phyloP scores from a whole-genome alignment of 78 protist species.

The Paratrimastix pyriformis region DNA sequence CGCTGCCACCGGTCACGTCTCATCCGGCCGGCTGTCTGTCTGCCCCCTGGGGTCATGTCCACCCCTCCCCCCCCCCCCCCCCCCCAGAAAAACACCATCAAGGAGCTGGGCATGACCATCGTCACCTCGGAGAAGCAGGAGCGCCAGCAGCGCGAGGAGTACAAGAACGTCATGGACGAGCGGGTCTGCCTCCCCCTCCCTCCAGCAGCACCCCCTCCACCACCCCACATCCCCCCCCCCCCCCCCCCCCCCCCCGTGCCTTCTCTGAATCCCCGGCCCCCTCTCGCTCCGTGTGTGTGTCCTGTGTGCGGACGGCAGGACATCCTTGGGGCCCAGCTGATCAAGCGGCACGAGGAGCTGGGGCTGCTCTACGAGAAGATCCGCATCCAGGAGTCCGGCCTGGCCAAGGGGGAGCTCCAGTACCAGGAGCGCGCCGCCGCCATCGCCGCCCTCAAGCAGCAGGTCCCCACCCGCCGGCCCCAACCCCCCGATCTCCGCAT shows the following conservation, averaged over 20 bases:
- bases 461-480: no score
- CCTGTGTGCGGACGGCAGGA: no score
- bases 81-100: slow-evolving; percentile 44
- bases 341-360: slow-evolving; percentile 82
- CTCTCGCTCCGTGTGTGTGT: no score
- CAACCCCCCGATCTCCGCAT: no score
- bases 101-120: slow-evolving; percentile 51
- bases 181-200: no score
- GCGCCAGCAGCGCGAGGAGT: slow-evolving; percentile 52
- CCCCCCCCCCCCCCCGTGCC: no score
- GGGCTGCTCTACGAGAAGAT: slow-evolving; percentile 79
- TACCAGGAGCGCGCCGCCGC: slow-evolving; percentile 49
- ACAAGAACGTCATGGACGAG: slow-evolving; percentile 55
- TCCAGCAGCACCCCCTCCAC: no score
- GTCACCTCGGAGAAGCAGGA: slow-evolving; percentile 55
- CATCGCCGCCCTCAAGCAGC: slow-evolving; percentile 47
- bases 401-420: slow-evolving; percentile 69
- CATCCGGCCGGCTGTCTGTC: neutral
- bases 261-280: no score
- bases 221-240: no score
- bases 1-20: neutral
- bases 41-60: neutral
- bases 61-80: no score
- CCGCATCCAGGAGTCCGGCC: slow-evolving; percentile 61
- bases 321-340: slow-evolving; percentile 70